Base-by-base conservation (phyloP, 2,329 filamentous ascomycete species). In the Lecanicillium sp. region DNA sequence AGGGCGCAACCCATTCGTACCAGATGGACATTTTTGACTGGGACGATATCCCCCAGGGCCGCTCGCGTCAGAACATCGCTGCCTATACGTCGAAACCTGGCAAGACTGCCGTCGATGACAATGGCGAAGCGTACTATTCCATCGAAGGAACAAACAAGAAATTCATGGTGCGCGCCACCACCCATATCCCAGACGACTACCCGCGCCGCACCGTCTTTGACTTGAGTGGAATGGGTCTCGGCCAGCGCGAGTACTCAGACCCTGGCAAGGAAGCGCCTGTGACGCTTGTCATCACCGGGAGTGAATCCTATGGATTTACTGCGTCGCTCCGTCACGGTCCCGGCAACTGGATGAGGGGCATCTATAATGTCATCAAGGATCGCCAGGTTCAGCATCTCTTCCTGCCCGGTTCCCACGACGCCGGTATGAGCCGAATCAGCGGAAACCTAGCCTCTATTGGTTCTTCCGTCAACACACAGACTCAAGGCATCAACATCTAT, bases 401-500 rank as follows among this genome's bases (percentile, higher is more conserved):
- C 41, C 68, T 77, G 62, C 72, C 72, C 0, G 73, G 72, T 8
- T 66, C 69, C 3, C 72, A 77, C 51, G 70, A 75, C 49, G 62
- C 71, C 0, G 73, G 71, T n/a, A 75, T 77, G 71, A 67, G 63
- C 20, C 61, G 52, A 1, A 70, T 71, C 51, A 66, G 58, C 12
- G 48, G 55, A 39, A 54, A 58, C 12, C 69, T 70, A 4, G 29
- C 33, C 2, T 59, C 63, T 29, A 60, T 68, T 10, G 70, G 67
- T 3, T 58, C 58, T 15, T 57, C 59, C n/a, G 52, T 57, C 10
- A 74, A 74, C 48, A 72, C 67, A 1, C 66, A 71, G 49, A 71
- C 69, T 0, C 73, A 77, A 44, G 66, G 66, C 11, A 57, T 73
- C 39, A 62, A 64, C 51, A 66, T 74, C 44, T 67, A 69, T 51